phyloP scores from a whole-genome alignment of 2,329 filamentous ascomycete genomes.

The Pestalotiopsis sp. region DNA sequence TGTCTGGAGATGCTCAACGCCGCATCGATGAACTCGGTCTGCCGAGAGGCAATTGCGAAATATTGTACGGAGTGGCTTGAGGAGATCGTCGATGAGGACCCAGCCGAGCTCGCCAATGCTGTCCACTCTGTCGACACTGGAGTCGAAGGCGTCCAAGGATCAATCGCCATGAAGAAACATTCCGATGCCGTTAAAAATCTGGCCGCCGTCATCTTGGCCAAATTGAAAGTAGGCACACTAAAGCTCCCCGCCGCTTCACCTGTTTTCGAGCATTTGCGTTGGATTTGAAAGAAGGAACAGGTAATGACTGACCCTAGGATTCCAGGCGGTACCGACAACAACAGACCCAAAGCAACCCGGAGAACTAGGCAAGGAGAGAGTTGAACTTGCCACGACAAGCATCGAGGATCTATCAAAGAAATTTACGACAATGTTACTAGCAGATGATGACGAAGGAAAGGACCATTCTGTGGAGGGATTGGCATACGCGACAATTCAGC shows the following conservation, averaged over 20 bases:
- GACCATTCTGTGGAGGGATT: constrained; percentile 85
- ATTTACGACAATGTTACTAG: constrained; percentile 69
- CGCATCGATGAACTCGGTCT: constrained; percentile 82
- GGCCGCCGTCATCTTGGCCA: constrained; percentile 77
- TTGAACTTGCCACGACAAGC: constrained; percentile 59
- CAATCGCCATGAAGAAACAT: constrained; percentile 63
- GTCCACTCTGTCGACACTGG: constrained; percentile 55
- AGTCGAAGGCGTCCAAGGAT: constrained; percentile 61
- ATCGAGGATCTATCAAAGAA: constrained; percentile 68
- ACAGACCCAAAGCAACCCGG: constrained; percentile 36
- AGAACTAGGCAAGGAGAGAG: constrained; percentile 41
- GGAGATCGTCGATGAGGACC: constrained; percentile 76
- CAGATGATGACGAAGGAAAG: constrained; percentile 57
- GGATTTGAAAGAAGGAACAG: constrained; percentile 24
- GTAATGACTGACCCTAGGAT: constrained; percentile 43
- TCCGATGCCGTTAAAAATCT: constrained; percentile 64
- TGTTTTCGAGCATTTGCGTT: constrained; percentile 25
- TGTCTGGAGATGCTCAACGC: constrained; percentile 89
- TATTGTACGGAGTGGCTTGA: constrained; percentile 88
- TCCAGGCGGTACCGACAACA: constrained; percentile 57
- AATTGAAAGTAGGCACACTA: constrained; percentile 59
- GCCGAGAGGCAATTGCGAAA: constrained; percentile 81
- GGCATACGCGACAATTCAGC: constrained; percentile 86
- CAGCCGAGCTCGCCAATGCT: constrained; percentile 54
- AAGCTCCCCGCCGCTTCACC: constrained; percentile 33